A percentile compares a stretch with the other conserved stretches of the same genome.
phyloP scores from a whole-genome alignment of 768 basidiomycete genomes.

The Lactarius evosmus region DNA sequence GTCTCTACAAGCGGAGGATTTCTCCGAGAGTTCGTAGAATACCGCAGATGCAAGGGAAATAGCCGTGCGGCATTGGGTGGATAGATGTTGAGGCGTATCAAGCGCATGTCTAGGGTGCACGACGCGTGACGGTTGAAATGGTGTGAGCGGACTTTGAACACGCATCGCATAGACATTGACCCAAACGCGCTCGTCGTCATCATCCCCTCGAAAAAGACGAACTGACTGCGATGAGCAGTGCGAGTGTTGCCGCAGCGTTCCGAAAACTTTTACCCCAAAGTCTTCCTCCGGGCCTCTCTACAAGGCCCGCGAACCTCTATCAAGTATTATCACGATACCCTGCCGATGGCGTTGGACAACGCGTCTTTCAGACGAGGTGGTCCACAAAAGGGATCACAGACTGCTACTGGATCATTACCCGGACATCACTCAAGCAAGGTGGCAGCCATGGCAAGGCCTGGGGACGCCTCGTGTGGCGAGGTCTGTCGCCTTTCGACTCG shows the following conservation, averaged over 20 bases:
- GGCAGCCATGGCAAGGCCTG: constrained; percentile 80
- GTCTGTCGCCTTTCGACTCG: constrained; percentile 40
- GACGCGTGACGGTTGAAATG: constrained; percentile 7
- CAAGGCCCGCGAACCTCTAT: constrained; percentile 62
- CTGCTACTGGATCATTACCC: constrained; percentile 75
- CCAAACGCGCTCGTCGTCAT: background rate
- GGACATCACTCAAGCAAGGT: constrained; percentile 65
- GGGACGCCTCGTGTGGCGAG: constrained; percentile 78
- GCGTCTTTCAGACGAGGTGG: constrained; percentile 76
- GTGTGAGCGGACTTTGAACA: constrained; percentile 22
- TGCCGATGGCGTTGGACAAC: constrained; percentile 60
- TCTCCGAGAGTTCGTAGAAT: background rate
- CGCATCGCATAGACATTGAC: background rate
- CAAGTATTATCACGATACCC: constrained; percentile 69
- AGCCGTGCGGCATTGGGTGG: background rate
- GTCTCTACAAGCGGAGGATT: constrained; percentile 31
- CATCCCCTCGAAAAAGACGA: background rate
- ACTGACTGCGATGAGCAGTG: constrained; percentile 22
- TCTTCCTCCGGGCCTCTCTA: constrained; percentile 58
- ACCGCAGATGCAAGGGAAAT: constrained; percentile 5
- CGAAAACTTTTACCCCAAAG: constrained; percentile 55
- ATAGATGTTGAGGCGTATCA: constrained; percentile 4
- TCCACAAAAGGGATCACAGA: constrained; percentile 57
- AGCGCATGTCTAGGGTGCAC: background rate
- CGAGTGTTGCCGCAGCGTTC: constrained; percentile 36